Evolutionary conservation across 2,329 filamentous ascomycete genomes (phyloP), one percentile per base, ranked within the genome.

Genomic region (Cordyceps cateniannulata): DNA sequence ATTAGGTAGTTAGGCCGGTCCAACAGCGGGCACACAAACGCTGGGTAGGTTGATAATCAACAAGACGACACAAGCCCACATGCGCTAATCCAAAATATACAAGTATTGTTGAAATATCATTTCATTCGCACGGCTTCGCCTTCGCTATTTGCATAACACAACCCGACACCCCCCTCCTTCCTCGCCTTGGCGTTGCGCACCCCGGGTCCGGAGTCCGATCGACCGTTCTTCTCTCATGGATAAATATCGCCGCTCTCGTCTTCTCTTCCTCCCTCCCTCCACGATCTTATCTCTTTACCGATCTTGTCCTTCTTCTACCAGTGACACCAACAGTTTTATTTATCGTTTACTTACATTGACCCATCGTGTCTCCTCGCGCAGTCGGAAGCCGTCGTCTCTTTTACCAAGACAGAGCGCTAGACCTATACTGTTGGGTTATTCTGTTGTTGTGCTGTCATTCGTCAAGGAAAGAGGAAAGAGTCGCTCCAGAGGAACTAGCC

Each of bases 11-110:
- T n/a, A n/a, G n/a, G n/a, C n/a, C n/a, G n/a, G n/a, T n/a, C n/a
- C n/a, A n/a, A n/a, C n/a, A n/a, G n/a, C n/a, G 40, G 14, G 27
- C 24, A n/a, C 45, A 50, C 6, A 20, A 38, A 27, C 45, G 32
- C 18, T 24, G 8, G n/a, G 32, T 35, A 22, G n/a, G n/a, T 27
- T 9, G 9, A 40, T 58, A 27, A 40, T 58, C 5, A 42, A 38
- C 55, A 50, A 45, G 18, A 44, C 32, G 10, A 35, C 32, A 49
- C 16, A 35, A 57, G 40, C 59, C 59, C 59, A 61, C 59, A 57
- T 61, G 59, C 59, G 47, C 59, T 61, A 57, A 61, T 57, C 59
- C 59, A 47, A 45, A 61, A 52, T 27, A 52, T 18, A 44, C 51
- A 27, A n/a, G 5, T n/a, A 48, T 14, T 35, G n/a, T n/a, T n/a